These are phyloP conservation scores for Glycine latifolia DNA, from an alignment of 306 rosid genomes.

Conservation along the genomic window DNA sequence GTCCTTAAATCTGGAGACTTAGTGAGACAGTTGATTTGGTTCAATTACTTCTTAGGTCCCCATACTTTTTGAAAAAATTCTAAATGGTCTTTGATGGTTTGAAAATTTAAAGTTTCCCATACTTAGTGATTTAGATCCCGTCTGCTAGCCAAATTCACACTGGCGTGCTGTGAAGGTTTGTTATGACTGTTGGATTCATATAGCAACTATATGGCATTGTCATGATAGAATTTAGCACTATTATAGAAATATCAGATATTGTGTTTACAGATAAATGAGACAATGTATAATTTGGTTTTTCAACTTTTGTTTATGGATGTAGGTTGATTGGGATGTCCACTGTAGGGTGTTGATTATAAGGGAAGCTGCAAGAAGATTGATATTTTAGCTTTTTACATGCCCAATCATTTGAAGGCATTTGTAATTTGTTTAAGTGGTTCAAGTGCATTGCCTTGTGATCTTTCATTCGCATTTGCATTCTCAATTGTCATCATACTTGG, in stretches of 20 bases:
- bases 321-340: constrained; percentile 99
- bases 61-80: not conserved
- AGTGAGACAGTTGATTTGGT: not conserved
- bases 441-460: no score
- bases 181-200: constrained; percentile 39
- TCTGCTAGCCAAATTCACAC: constrained; percentile 78
- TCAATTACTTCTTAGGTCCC: not conserved
- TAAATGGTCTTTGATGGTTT: not conserved
- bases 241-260: constrained; percentile 17
- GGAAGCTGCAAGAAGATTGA: no score
- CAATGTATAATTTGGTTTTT: constrained; percentile 24
- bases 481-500: no score
- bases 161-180: constrained; percentile 90
- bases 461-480: no score
- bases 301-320: constrained; percentile 41
- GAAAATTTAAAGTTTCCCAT: not conserved
- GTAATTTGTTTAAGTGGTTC: no score
- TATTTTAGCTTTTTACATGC: no score
- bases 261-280: not conserved
- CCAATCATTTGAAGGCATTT: no score
- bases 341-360: no score
- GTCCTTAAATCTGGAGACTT: not conserved
- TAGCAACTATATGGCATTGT: constrained; percentile 24
- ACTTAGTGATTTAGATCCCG: constrained; percentile 73
- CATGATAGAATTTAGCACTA: constrained; percentile 42